Conservation (phyloP, 202 grass and related monocot genomes). For the Saccharum hybrid region DNA sequence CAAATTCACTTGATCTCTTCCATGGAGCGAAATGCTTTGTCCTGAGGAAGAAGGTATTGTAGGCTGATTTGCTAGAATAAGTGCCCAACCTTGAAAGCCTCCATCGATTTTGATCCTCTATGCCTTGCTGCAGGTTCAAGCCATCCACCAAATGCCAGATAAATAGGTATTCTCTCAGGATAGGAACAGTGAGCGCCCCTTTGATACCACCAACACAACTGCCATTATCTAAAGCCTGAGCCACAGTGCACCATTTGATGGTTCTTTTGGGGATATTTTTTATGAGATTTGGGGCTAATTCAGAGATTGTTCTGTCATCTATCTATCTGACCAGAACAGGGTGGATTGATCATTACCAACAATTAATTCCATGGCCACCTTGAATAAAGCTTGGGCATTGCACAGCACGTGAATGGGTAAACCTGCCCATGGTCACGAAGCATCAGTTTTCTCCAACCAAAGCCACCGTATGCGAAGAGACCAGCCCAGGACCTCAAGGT, state of each 20-base stretch:
- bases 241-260: conserved; percentile 5
- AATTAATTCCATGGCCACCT: not conserved
- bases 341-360: not conserved
- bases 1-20: not conserved
- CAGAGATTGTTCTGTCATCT: not conserved
- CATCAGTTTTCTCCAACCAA: not conserved
- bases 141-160: not conserved
- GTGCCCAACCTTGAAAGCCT: not conserved
- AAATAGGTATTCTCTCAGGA: not conserved
- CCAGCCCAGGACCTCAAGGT: not conserved
- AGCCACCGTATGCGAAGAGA: not conserved
- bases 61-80: not conserved
- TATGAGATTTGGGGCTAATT: not conserved
- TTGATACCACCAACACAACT: not conserved
- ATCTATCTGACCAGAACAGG: not conserved
- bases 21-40: not conserved
- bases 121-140: not conserved
- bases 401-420: not conserved
- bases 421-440: not conserved
- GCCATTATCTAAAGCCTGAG: not conserved
- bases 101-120: not conserved
- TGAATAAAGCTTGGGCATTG: not conserved
- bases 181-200: not conserved
- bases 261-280: not conserved
- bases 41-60: not conserved